These are phyloP conservation scores for Chaetomium sp. DNA, from an alignment of 2,329 filamentous ascomycete species.

Conservation along the genomic window DNA sequence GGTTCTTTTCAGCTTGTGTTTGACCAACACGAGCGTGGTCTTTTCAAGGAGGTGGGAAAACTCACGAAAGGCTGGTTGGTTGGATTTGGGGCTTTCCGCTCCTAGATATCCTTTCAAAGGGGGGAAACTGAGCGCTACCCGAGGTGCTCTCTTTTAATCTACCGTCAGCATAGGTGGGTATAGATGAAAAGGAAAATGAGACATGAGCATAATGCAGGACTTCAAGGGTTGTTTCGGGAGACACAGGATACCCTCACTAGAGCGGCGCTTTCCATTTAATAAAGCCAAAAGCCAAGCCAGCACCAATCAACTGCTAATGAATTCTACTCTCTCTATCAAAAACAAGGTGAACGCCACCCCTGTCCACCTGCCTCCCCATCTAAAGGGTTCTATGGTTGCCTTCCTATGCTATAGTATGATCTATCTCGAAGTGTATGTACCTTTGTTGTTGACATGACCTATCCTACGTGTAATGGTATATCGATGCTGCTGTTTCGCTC, in stretches of 20 bases:
- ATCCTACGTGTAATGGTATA: neutral
- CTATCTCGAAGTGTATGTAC: neutral
- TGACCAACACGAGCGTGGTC: conserved; percentile 4
- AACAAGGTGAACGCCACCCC: neutral
- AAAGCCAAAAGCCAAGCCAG: too few relatives aligned
- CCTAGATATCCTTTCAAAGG: neutral
- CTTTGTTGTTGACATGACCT: neutral
- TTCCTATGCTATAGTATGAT: neutral
- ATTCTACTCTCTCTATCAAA: neutral
- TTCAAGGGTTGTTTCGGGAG: too few relatives aligned
- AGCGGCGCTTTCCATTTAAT: too few relatives aligned
- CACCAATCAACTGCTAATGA: neutral
- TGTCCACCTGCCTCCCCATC: neutral
- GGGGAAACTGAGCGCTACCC: neutral
- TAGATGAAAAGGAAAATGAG: conserved; percentile 2
- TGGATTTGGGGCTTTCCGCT: neutral
- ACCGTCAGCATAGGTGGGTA: neutral
- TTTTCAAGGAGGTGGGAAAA: neutral
- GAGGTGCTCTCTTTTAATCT: neutral
- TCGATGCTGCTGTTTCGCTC: neutral
- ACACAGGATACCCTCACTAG: too few relatives aligned
- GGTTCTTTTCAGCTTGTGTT: neutral
- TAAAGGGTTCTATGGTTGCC: neutral
- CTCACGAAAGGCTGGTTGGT: neutral
- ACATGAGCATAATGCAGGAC: neutral